phyloP scores from a whole-genome alignment of 495 filamentous ascomycete genomes.

The Trichoderma erinaceum region DNA sequence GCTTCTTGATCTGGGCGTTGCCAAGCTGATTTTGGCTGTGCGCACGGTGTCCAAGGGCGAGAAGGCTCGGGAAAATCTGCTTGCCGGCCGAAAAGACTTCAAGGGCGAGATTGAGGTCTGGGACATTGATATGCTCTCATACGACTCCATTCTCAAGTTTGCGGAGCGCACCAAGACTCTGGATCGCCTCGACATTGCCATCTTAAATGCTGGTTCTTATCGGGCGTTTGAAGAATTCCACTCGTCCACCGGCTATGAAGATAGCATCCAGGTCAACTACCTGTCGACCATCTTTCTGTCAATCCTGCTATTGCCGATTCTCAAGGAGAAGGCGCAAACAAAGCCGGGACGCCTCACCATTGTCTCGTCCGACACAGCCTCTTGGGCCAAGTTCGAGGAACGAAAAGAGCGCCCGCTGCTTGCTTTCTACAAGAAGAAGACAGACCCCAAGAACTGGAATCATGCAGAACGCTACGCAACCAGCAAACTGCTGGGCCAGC shows the following conservation, averaged over 20 bases:
- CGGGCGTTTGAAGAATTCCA: conserved; percentile 23
- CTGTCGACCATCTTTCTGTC: conserved; percentile 39
- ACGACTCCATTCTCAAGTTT: conserved; percentile 36
- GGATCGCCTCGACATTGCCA: conserved; percentile 34
- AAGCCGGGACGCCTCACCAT: conserved; percentile 30
- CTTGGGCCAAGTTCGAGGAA: conserved; percentile 25
- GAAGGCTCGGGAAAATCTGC: conserved; percentile 24
- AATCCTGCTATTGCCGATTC: conserved; percentile 37
- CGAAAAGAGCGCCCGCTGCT: conserved; percentile 26
- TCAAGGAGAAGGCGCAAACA: conserved; percentile 26
- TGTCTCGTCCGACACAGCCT: conserved; percentile 28
- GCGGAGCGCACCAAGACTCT: conserved; percentile 30
- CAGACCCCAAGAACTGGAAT: conserved; percentile 19
- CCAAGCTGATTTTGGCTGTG: conserved; percentile 42
- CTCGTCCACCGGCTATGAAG: conserved; percentile 36
- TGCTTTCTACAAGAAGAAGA: conserved; percentile 30
- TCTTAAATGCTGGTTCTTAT: conserved; percentile 42
- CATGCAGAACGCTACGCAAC: conserved; percentile 30
- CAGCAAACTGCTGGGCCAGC: conserved; percentile 47
- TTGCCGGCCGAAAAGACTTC: neutral
- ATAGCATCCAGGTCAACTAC: conserved; percentile 32
- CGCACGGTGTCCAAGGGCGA: conserved; percentile 34
- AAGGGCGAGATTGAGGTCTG: conserved; percentile 35
- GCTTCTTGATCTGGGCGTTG: conserved; percentile 35
- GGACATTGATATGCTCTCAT: conserved; percentile 42